Conservation (phyloP, 2,329 filamentous ascomycete genomes). For the Lachnum nothofagi region DNA sequence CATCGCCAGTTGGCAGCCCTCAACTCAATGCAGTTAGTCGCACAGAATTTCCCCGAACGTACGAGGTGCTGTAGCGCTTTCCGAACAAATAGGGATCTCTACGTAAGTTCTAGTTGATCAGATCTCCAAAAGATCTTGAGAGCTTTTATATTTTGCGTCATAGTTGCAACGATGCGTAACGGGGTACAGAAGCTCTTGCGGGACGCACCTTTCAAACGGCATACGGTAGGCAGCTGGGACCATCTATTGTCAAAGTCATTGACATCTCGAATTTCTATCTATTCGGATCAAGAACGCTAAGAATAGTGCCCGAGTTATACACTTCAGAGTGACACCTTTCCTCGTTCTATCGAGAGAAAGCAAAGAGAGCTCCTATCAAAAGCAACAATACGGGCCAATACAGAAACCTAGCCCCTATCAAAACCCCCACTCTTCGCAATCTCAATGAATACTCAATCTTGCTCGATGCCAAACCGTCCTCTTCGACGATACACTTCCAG, state of each 20-base stretch:
- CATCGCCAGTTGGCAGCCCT: neutral
- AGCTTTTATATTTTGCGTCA: no score
- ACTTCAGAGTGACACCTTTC: constrained; percentile 17
- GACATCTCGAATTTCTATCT: no score
- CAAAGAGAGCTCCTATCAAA: neutral
- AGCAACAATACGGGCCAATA: neutral
- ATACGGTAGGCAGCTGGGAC: no score
- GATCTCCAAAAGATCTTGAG: no score
- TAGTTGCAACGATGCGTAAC: no score
- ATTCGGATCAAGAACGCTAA: neutral
- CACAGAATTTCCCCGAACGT: no score
- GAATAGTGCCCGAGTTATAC: constrained; percentile 18
- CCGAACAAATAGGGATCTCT: no score
- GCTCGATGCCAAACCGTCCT: constrained; percentile 28
- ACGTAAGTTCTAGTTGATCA: no score
- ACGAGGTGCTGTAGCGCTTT: no score
- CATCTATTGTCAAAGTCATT: neutral
- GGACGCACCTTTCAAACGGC: no score
- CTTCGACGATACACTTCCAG: constrained; percentile 13
- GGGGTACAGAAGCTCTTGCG: no score
- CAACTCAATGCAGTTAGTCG: no score
- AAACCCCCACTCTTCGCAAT: neutral
- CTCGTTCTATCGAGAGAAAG: neutral
- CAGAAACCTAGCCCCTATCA: neutral
- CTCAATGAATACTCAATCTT: constrained; percentile 29